phyloP scores from a whole-genome alignment of 495 filamentous ascomycete genomes.

The Tuber indicum region DNA sequence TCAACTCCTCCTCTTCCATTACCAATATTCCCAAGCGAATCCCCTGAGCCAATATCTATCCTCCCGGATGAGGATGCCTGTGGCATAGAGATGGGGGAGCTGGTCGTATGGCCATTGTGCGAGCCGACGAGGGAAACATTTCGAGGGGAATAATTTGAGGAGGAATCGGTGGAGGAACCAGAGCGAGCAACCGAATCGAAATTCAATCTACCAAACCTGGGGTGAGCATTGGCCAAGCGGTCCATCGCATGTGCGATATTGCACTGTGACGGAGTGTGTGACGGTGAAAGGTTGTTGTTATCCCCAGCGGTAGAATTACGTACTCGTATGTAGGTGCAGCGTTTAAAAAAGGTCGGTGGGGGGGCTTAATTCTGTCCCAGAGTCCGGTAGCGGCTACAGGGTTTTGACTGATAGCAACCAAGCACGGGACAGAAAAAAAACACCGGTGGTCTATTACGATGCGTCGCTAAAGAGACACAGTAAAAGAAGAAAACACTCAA shows the following conservation, averaged over 20 bases:
- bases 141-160: background rate
- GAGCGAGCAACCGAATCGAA: conserved; percentile 27
- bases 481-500: background rate
- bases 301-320: background rate
- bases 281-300: conserved; percentile 1
- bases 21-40: conserved; percentile 18
- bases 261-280: conserved; percentile 16
- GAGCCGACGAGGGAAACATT: conserved; percentile 9
- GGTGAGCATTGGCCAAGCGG: conserved; percentile 27
- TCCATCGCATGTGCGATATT: conserved; percentile 37
- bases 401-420: background rate
- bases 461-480: background rate
- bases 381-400: background rate
- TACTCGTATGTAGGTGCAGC: background rate
- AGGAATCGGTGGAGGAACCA: conserved; percentile 21
- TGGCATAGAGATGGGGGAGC: conserved; percentile 17
- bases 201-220: conserved; percentile 30
- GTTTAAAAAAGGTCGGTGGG: conserved; percentile 1
- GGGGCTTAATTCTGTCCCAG: background rate
- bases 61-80: conserved; percentile 27
- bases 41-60: conserved; percentile 19
- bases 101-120: conserved; percentile 17
- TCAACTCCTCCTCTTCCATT: background rate
- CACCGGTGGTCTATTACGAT: conserved; percentile 1
- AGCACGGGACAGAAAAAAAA: background rate